These are phyloP conservation scores for Penicillium verrucosum DNA, from an alignment of 2,329 filamentous ascomycete genomes.

Conservation along the genomic window DNA sequence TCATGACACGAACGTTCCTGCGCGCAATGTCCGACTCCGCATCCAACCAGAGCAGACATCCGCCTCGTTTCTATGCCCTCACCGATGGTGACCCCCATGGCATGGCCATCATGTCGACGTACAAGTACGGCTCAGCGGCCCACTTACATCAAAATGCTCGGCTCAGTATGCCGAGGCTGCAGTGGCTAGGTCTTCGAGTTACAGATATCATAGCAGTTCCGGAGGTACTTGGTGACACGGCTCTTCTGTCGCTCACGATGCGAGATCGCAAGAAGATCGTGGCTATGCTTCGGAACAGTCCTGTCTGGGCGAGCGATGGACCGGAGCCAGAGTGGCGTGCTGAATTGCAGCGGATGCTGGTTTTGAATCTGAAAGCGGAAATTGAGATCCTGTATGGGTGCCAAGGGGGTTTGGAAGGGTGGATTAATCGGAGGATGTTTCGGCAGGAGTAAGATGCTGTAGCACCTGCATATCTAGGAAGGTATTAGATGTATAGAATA, in stretches of 20 bases:
- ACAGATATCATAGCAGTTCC: constrained; percentile 36
- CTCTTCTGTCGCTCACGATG: constrained; percentile 47
- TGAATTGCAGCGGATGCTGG: constrained; percentile 60
- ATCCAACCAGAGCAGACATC: constrained; percentile 22
- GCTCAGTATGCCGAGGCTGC: constrained; percentile 47
- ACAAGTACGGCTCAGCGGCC: constrained; percentile 59
- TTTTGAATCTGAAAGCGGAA: constrained; percentile 61
- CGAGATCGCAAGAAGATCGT: constrained; percentile 56
- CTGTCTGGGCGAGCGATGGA: constrained; percentile 44
- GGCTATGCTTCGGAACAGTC: constrained; percentile 50
- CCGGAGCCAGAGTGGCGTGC: constrained; percentile 46
- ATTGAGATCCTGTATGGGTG: constrained; percentile 54
- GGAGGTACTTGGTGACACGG: constrained; percentile 21
- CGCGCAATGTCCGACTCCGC: constrained; percentile 41
- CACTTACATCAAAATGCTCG: constrained; percentile 53
- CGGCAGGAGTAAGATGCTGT: constrained; percentile 11
- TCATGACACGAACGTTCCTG: constrained; percentile 55
- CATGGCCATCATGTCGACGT: constrained; percentile 60
- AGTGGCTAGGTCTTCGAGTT: constrained; percentile 58
- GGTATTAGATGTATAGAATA: not conserved
- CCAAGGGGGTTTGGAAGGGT: constrained; percentile 41
- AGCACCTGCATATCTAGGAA: not conserved
- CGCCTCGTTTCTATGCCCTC: constrained; percentile 50
- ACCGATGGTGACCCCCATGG: constrained; percentile 63
- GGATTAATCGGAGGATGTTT: constrained; percentile 42